Conservation (phyloP, 805 yeast species). For the Ogataea polymorpha region DNA sequence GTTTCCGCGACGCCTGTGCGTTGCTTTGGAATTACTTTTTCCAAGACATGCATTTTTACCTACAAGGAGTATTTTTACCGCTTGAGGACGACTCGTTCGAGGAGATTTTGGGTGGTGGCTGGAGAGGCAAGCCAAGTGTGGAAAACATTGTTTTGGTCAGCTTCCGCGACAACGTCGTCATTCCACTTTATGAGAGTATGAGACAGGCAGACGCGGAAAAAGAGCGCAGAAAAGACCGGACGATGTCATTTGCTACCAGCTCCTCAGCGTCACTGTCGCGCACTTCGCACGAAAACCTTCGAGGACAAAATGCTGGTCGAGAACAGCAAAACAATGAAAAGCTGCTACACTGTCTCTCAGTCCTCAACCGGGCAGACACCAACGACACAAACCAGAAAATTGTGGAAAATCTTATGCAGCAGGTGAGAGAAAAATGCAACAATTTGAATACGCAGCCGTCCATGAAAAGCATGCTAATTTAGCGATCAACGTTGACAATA, state of each 20-base stretch:
- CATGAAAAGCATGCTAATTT: not conserved
- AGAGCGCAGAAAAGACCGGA: slow-evolving; percentile 18
- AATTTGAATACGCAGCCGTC: not conserved
- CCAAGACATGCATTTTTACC: slow-evolving; percentile 51
- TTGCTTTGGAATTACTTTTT: slow-evolving; percentile 58
- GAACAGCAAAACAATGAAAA: slow-evolving; percentile 13
- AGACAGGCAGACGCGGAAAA: slow-evolving; percentile 28
- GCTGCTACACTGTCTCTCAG: slow-evolving; percentile 61
- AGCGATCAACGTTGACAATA: slow-evolving; percentile 56
- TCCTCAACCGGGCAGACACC: slow-evolving; percentile 50
- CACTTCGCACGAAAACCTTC: not conserved
- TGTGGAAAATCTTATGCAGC: slow-evolving; percentile 50
- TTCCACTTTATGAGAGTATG: slow-evolving; percentile 49
- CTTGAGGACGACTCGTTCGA: slow-evolving; percentile 40
- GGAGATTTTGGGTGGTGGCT: not conserved
- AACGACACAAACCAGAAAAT: slow-evolving; percentile 53
- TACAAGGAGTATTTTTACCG: slow-evolving; percentile 62
- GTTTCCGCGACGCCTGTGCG: slow-evolving; percentile 36
- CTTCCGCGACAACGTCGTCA: slow-evolving; percentile 50
- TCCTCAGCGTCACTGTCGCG: slow-evolving; percentile 9
- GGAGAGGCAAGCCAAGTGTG: slow-evolving; percentile 24
- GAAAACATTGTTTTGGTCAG: slow-evolving; percentile 41
- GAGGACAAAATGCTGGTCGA: slow-evolving; percentile 4
- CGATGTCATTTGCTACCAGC: slow-evolving; percentile 11
- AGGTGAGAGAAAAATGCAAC: slow-evolving; percentile 25